Evolutionary conservation across 2,329 filamentous ascomycete species (phyloP).

Genomic region (Beauveria caledonica): DNA sequence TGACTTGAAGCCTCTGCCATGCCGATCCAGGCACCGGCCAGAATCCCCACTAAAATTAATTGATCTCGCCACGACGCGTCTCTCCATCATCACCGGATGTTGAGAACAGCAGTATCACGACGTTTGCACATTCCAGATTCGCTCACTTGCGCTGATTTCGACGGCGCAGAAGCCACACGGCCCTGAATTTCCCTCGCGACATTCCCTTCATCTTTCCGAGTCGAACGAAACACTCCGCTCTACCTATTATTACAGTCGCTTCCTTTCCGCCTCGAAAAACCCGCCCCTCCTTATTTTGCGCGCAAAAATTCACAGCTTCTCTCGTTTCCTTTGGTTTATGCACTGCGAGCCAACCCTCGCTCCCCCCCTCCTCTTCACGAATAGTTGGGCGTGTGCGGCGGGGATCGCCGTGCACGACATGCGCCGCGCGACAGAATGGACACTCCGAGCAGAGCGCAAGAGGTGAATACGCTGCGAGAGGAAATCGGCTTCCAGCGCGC

Average conservation of each 20-base stretch:
- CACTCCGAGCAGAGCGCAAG: constrained; percentile 10
- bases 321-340: no score
- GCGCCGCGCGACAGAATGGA: constrained; percentile 13
- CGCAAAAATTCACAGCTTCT: no score
- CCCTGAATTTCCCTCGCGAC: no score
- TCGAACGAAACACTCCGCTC: no score
- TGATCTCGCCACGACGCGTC: not conserved
- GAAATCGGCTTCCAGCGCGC: constrained; percentile 35
- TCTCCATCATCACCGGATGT: not conserved
- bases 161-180: not conserved
- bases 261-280: no score
- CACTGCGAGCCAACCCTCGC: no score
- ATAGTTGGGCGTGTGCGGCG: not conserved
- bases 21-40: not conserved
- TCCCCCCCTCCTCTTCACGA: no score
- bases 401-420: constrained; percentile 7
- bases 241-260: no score
- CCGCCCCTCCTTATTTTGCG: no score
- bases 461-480: constrained; percentile 24
- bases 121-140: not conserved
- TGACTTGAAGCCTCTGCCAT: not conserved
- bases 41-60: not conserved
- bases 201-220: not conserved
- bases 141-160: not conserved
- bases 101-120: not conserved